These are phyloP conservation scores for Crassisporium funariophilum DNA, from an alignment of 768 basidiomycete species.

Conservation along the genomic window DNA sequence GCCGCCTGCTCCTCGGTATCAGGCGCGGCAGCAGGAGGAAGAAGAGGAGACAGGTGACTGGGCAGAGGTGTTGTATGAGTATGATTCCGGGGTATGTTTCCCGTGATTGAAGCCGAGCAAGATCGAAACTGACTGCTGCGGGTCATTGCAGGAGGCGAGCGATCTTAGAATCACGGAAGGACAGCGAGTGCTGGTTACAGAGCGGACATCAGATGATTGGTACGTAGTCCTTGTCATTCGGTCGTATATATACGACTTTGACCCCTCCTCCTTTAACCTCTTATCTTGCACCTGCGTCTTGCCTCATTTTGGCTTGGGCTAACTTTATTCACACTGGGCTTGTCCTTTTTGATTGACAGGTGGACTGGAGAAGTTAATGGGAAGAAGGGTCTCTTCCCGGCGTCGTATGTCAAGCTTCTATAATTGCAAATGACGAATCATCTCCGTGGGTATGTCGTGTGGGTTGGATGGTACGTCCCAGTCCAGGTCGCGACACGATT, in stretches of 20 bases:
- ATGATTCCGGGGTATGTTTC: conserved; percentile 55
- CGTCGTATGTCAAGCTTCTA: conserved; percentile 59
- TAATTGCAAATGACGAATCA: conserved; percentile 7
- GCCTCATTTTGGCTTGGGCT: conserved; percentile 1
- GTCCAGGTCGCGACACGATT: too few relatives aligned
- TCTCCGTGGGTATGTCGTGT: conserved; percentile 15
- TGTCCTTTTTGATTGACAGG: conserved; percentile 39
- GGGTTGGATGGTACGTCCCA: too few relatives aligned
- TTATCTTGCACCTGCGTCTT: conserved; percentile 1
- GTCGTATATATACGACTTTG: conserved; percentile 3
- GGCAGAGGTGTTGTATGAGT: conserved; percentile 80
- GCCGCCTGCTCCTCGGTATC: conserved; percentile 30
- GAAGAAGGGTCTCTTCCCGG: conserved; percentile 63
- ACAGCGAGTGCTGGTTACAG: conserved; percentile 62
- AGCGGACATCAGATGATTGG: conserved; percentile 77
- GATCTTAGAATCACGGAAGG: conserved; percentile 64
- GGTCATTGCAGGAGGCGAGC: conserved; percentile 55
- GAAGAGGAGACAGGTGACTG: conserved; percentile 59
- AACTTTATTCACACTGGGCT: conserved; percentile 10
- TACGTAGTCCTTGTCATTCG: conserved; percentile 34
- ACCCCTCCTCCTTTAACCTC: not conserved
- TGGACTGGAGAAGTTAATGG: conserved; percentile 69
- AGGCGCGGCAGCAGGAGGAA: conserved; percentile 36
- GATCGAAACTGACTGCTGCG: not conserved
- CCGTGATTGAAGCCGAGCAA: not conserved